Evolutionary conservation across 768 basidiomycete genomes (phyloP).

Genomic region (Gyrodon lividus): DNA sequence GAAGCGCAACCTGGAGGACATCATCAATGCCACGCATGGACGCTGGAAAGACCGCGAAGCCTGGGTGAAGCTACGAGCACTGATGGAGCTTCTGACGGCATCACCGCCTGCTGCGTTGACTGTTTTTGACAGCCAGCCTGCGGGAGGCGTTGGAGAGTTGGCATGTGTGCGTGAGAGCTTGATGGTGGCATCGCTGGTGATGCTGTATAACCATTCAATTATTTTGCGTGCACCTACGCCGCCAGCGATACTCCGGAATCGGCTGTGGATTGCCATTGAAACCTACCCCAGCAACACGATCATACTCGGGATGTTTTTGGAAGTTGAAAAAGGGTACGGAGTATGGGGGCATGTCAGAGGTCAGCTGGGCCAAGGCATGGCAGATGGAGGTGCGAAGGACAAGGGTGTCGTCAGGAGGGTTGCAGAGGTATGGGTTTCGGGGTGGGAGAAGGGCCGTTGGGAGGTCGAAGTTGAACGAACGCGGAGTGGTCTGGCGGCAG

Average conservation of each 20-base stretch:
- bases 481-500: conserved; percentile 57
- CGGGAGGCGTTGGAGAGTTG: conserved; percentile 6
- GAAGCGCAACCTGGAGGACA: conserved; percentile 61
- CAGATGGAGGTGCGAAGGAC: conserved; percentile 36
- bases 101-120: conserved; percentile 42
- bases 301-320: conserved; percentile 70
- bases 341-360: conserved; percentile 72
- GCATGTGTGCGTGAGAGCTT: conserved; percentile 46
- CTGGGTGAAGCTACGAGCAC: conserved; percentile 64
- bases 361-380: conserved; percentile 47
- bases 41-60: conserved; percentile 58
- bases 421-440: conserved; percentile 74
- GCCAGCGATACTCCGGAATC: conserved; percentile 56
- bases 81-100: conserved; percentile 60
- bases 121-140: conserved; percentile 34
- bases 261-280: conserved; percentile 52
- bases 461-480: conserved; percentile 67
- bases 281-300: conserved; percentile 69
- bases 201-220: conserved; percentile 60
- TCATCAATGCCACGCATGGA: conserved; percentile 30
- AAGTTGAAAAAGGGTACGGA: conserved; percentile 73
- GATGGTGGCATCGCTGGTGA: conserved; percentile 50
- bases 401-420: conserved; percentile 60
- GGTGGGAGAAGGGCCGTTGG: conserved; percentile 80
- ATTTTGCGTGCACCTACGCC: conserved; percentile 56